phyloP scores from a whole-genome alignment of 129 eudicot genomes.

The carrot (Daucus carota) region DH1_v3.0 NC_030386.2:5505501-5506000 shows the following conservation, averaged over 20 bases:
- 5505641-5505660: background rate
- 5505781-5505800: background rate
- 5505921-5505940: background rate
- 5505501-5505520: background rate
- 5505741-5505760: background rate
- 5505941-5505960: no score
- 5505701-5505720: background rate
- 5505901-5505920: background rate
- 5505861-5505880: background rate
- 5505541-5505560: no score
- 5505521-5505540: background rate
- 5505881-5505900: background rate
- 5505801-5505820: no score
- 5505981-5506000: no score
- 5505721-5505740: background rate
- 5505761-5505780: no score
- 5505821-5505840: background rate
- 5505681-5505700: background rate
- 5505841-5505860: no score
- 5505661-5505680: background rate
- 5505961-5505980: no score
- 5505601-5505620: no score
- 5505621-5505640: background rate
- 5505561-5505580: no score
- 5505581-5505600: no score